These are phyloP conservation scores for Rhodotorula toruloides DNA, from an alignment of 768 basidiomycete genomes.

Conservation along the genomic window DNA sequence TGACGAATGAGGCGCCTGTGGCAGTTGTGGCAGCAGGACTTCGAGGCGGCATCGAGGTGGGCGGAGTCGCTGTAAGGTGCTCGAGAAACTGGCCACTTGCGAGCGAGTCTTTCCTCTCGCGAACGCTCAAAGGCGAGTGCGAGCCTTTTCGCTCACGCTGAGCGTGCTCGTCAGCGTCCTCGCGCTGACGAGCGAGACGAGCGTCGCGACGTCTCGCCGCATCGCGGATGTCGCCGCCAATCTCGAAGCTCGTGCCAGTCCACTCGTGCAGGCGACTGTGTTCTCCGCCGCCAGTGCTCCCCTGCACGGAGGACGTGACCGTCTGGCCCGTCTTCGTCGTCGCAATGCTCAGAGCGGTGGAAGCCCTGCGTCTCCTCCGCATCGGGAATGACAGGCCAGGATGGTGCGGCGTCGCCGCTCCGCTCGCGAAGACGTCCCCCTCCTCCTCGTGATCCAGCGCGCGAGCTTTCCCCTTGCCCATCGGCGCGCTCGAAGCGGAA, in stretches of 20 bases:
- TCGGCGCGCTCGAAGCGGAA: neutral
- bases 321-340: conserved; percentile 5
- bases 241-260: conserved; percentile 29
- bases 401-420: too few relatives aligned
- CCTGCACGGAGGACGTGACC: neutral
- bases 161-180: conserved; percentile 1
- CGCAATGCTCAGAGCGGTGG: too few relatives aligned
- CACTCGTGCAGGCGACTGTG: too few relatives aligned
- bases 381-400: too few relatives aligned
- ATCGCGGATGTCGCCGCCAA: conserved; percentile 29
- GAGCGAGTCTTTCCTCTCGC: neutral
- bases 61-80: neutral
- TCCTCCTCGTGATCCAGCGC: neutral
- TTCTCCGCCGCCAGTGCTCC: neutral
- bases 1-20: conserved; percentile 12
- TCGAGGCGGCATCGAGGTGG: neutral
- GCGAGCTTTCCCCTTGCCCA: conserved; percentile 4
- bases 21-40: neutral
- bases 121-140: neutral
- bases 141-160: neutral
- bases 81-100: neutral
- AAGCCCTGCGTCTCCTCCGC: neutral
- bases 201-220: conserved; percentile 22
- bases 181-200: conserved; percentile 12
- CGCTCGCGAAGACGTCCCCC: neutral